Conservation (phyloP, 768 basidiomycete genomes). For the Fibroporia radiculosa region DNA sequence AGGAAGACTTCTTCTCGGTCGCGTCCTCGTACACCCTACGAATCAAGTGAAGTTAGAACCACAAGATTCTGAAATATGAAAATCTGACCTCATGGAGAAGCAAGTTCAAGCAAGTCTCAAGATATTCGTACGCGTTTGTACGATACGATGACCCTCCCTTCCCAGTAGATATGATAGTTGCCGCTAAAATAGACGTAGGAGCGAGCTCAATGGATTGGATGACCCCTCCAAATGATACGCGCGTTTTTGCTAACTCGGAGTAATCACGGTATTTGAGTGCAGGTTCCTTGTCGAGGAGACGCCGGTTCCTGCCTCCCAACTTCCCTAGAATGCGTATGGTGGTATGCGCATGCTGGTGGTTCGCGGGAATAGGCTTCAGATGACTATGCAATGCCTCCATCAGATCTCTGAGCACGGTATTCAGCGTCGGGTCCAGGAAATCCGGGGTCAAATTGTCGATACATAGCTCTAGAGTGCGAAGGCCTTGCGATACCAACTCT, state of each 20-base stretch:
- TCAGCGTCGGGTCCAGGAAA: constrained; percentile 94
- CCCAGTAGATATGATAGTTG: constrained; percentile 41
- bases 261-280: constrained; percentile 62
- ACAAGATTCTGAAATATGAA: background rate
- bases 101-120: constrained; percentile 66
- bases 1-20: constrained; percentile 73
- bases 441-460: constrained; percentile 98
- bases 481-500: constrained; percentile 90
- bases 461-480: constrained; percentile 95
- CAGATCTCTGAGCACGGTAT: constrained; percentile 84
- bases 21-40: constrained; percentile 61
- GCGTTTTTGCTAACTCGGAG: constrained; percentile 61
- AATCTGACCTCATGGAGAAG: constrained; percentile 65
- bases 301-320: constrained; percentile 88
- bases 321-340: constrained; percentile 96
- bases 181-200: constrained; percentile 58
- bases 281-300: constrained; percentile 76
- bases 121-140: constrained; percentile 51
- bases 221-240: constrained; percentile 68
- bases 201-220: constrained; percentile 57
- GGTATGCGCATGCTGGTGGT: constrained; percentile 86
- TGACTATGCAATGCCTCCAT: constrained; percentile 93
- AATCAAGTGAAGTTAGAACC: background rate
- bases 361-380: constrained; percentile 82
- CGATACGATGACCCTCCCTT: constrained; percentile 33